These are phyloP conservation scores for Aspergillus aculeatinus DNA, from an alignment of 2,329 filamentous ascomycete species.

Conservation along the genomic window DNA sequence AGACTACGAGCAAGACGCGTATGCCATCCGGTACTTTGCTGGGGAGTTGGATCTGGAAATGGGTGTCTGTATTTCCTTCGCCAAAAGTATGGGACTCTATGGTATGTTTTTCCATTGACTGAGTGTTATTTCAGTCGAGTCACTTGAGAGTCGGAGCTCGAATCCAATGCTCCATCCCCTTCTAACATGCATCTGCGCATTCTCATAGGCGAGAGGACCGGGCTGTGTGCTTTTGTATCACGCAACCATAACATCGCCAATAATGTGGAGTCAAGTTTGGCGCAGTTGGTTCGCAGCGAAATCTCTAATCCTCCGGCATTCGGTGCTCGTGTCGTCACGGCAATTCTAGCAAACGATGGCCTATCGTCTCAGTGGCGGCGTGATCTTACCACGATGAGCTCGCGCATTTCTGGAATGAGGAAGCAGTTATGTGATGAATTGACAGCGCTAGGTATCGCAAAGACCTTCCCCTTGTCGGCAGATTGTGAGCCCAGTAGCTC, in stretches of 20 bases:
- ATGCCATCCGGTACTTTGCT: background rate
- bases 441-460: too few relatives aligned
- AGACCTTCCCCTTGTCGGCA: too few relatives aligned
- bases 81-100: background rate
- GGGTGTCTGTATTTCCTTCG: background rate
- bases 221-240: background rate
- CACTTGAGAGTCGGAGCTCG: too few relatives aligned
- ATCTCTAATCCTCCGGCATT: constrained; percentile 1
- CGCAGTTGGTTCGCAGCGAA: background rate
- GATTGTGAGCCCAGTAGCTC: too few relatives aligned
- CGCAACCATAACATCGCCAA: background rate
- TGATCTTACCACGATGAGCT: background rate
- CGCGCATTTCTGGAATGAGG: too few relatives aligned
- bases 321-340: background rate
- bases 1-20: background rate
- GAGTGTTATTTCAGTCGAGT: too few relatives aligned
- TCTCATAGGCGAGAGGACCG: background rate
- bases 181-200: too few relatives aligned
- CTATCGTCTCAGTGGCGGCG: background rate
- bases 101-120: background rate
- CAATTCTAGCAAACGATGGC: background rate
- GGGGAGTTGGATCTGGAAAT: background rate
- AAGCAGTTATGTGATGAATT: too few relatives aligned
- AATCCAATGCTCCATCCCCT: too few relatives aligned
- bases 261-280: background rate